Base-by-base conservation (phyloP, 2,329 filamentous ascomycete genomes). In the Cordyceps militaris region DNA sequence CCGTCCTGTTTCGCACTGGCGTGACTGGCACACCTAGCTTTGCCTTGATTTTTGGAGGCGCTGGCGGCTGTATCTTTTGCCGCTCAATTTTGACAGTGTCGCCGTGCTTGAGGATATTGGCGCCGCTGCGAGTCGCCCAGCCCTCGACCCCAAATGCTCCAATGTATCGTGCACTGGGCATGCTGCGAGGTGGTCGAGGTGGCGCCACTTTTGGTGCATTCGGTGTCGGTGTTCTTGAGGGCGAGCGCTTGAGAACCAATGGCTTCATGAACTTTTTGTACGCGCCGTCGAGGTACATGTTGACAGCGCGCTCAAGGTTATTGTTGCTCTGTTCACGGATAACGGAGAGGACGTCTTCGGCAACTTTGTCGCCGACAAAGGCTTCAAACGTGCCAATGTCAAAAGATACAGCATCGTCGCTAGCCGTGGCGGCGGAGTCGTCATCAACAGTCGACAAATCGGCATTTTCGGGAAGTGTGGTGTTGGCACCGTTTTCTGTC, bases 81-180 rank as follows among this genome's bases (percentile, higher is more conserved):
- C 94, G 85, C 72, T 97, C 93, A 46, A 99, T 96, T 51, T 80
- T 85, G 59, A 99, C 84, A n/a, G 74, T 65, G 63, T 97, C 93
- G 16, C 89, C 91, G 66, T 96, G 88, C 63, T 85, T 88, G 26
- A 99, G 68, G 6, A 97, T 69, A 38, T 83, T 83, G 3, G 74
- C 75, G 0, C 93, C 93, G 69, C 91, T 97, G 65, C 86, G 84
- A 3, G 93, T 97, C 6, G 90, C 86, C 94, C 94, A 99, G 4
- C 87, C 94, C 56, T 88, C 90, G 4, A 89, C 91, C 9, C 94
- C 94, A 71, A 97, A 94, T 0, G 91, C 90, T 19, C 94, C 94
- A 60, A 97, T 82, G 66, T 97, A 99, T 66, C 94, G 74, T 34
- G 67, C 70, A 3, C 69, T 66, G 0, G 77, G 74, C 56, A 75